Evolutionary conservation across 768 basidiomycete species (phyloP).

Genomic region (Tulasnella sp.): DNA sequence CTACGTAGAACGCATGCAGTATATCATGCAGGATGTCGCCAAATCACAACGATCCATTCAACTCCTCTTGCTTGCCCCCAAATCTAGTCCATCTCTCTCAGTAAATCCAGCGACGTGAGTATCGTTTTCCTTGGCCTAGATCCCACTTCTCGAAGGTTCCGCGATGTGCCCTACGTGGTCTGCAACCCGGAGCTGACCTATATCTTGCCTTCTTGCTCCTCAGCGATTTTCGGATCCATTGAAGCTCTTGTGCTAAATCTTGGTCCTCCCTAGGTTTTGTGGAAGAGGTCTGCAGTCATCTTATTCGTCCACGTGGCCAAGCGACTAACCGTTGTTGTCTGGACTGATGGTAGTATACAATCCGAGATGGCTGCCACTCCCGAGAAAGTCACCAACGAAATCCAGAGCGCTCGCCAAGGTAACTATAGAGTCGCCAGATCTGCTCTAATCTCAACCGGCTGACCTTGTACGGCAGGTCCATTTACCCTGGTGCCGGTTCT

Average conservation of each 20-base stretch:
- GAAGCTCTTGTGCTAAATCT: not conserved
- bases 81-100: not conserved
- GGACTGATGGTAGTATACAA: not conserved
- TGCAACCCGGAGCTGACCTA: not conserved
- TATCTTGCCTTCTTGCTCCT: not conserved
- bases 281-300: not conserved
- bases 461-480: not conserved
- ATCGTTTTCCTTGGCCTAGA: not conserved
- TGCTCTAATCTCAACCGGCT: not conserved
- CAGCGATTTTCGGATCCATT: not conserved
- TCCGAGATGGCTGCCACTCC: not conserved
- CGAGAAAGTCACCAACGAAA: not conserved
- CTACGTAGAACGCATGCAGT: no score
- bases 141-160: not conserved
- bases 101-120: not conserved
- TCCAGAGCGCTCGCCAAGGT: not conserved
- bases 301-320: not conserved
- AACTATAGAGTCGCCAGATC: not conserved
- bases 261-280: not conserved
- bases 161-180: not conserved
- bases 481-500: not conserved
- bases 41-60: no score
- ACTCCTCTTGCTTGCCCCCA: not conserved
- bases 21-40: no score
- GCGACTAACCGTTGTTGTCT: not conserved